A percentile compares a stretch with the other conserved stretches of the same genome.
phyloP scores from a whole-genome alignment of 2,329 filamentous ascomycete species.

The Alternaria rosae region DNA sequence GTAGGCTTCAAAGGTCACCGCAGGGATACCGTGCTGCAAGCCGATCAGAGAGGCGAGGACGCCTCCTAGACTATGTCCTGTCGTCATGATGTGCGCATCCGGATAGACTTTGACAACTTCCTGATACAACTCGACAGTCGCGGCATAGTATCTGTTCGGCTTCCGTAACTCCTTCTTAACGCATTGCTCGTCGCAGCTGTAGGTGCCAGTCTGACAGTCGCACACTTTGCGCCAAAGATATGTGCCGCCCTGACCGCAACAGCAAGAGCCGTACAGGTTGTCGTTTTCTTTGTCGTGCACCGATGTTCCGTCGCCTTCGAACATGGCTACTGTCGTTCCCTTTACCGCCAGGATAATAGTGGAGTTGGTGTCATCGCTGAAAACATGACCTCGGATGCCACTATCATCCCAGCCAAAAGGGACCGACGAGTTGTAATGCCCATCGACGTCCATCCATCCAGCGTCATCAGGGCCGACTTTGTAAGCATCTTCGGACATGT shows the following conservation, averaged over 20 bases:
- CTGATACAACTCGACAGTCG: constrained; percentile 43
- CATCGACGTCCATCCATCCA: constrained; percentile 46
- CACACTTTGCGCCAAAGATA: constrained; percentile 47
- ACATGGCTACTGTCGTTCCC: constrained; percentile 47
- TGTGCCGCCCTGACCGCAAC: constrained; percentile 46
- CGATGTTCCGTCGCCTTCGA: constrained; percentile 47
- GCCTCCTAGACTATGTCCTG: constrained; percentile 46
- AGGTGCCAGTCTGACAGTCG: constrained; percentile 46
- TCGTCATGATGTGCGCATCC: constrained; percentile 43
- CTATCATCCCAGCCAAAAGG: constrained; percentile 49
- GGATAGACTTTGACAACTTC: constrained; percentile 46
- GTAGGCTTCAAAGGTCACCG: constrained; percentile 46
- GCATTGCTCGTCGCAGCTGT: constrained; percentile 46
- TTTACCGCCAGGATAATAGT: constrained; percentile 46
- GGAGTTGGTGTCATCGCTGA: constrained; percentile 42
- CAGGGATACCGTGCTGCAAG: constrained; percentile 42
- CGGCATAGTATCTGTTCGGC: constrained; percentile 44
- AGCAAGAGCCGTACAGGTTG: constrained; percentile 47
- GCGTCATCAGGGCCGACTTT: constrained; percentile 43
- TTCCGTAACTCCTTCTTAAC: constrained; percentile 41
- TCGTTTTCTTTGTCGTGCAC: constrained; percentile 49
- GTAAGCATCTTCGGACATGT: constrained; percentile 49
- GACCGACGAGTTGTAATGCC: constrained; percentile 39
- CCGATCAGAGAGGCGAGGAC: constrained; percentile 47
- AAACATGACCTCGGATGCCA: constrained; percentile 48